Evolutionary conservation across 2,329 filamentous ascomycete genomes (phyloP).

Genomic region (Cadophora gregata): DNA sequence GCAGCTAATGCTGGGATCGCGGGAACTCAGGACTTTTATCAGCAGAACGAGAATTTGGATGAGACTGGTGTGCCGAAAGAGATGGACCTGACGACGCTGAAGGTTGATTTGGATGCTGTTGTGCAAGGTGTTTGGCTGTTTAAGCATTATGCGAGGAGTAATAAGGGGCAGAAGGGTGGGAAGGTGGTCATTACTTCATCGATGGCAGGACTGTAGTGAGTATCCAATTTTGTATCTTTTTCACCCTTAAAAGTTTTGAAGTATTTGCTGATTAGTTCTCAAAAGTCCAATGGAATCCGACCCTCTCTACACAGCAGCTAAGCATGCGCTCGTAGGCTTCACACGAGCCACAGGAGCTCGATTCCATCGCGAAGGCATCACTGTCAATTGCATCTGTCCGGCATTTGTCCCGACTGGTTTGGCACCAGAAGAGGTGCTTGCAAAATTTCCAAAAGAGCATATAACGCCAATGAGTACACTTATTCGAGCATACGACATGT

Average conservation of each 20-base stretch:
- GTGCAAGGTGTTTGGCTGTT: conserved; percentile 51
- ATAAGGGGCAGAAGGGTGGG: conserved; percentile 45
- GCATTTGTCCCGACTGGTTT: conserved; percentile 46
- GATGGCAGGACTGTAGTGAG: conserved; percentile 45
- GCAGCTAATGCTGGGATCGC: conserved; percentile 52
- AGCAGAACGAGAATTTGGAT: conserved; percentile 42
- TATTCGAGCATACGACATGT: conserved; percentile 44
- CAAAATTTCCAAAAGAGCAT: conserved; percentile 43
- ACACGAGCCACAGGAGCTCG: conserved; percentile 42
- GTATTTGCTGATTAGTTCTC: conserved; percentile 21
- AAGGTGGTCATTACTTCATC: conserved; percentile 50
- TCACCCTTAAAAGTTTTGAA: conserved; percentile 18
- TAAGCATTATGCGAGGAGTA: conserved; percentile 48
- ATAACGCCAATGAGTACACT: conserved; percentile 47
- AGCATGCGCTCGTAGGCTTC: conserved; percentile 42
- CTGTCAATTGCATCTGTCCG: conserved; percentile 47
- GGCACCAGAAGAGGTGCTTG: conserved; percentile 39
- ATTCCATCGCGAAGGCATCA: conserved; percentile 44
- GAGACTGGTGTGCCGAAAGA: conserved; percentile 43
- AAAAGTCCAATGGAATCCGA: conserved; percentile 26
- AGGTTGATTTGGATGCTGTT: conserved; percentile 49
- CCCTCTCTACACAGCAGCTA: conserved; percentile 35
- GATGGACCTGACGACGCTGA: conserved; percentile 47
- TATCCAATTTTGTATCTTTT: conserved; percentile 6
- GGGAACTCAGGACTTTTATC: conserved; percentile 47